phyloP scores from a whole-genome alignment of 371 early-diverging fungal genomes.

The Mucor mucedo region DNA sequence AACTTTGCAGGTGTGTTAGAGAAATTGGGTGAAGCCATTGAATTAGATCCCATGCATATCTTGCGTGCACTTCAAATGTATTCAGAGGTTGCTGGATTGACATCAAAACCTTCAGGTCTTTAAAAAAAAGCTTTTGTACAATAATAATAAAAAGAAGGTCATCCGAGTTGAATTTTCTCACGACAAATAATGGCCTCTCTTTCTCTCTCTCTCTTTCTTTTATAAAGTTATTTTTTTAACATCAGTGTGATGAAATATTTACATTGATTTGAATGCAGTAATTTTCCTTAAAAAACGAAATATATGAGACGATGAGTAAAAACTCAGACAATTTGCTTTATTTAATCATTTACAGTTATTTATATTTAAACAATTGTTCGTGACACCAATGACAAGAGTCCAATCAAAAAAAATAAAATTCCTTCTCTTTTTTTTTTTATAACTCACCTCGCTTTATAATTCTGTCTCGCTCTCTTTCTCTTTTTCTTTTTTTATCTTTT shows the following conservation, averaged over 20 bases:
- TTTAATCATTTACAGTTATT: too few species aligned
- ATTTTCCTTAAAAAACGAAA: too few species aligned
- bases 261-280: too few species aligned
- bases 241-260: too few species aligned
- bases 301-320: too few species aligned
- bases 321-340: too few species aligned
- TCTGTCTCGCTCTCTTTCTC: not conserved
- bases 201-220: too few species aligned
- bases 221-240: too few species aligned
- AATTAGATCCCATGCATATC: constrained; percentile 62
- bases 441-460: too few species aligned
- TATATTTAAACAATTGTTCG: not conserved
- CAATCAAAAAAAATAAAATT: constrained; percentile 1
- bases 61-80: constrained; percentile 67
- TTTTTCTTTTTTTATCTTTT: constrained; percentile 1
- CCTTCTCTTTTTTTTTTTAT: too few species aligned
- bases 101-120: constrained; percentile 11
- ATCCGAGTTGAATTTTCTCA: not conserved
- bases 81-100: constrained; percentile 40
- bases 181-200: not conserved
- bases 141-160: not conserved
- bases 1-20: constrained; percentile 60
- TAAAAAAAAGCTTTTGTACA: constrained; percentile 9
- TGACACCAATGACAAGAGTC: not conserved
- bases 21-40: constrained; percentile 59